Percentiles rank a stretch among this genome's conserved stretches.
These are phyloP conservation scores for Apiospora hydei DNA, from an alignment of 2,329 filamentous ascomycete genomes.

Conservation along the genomic window DNA sequence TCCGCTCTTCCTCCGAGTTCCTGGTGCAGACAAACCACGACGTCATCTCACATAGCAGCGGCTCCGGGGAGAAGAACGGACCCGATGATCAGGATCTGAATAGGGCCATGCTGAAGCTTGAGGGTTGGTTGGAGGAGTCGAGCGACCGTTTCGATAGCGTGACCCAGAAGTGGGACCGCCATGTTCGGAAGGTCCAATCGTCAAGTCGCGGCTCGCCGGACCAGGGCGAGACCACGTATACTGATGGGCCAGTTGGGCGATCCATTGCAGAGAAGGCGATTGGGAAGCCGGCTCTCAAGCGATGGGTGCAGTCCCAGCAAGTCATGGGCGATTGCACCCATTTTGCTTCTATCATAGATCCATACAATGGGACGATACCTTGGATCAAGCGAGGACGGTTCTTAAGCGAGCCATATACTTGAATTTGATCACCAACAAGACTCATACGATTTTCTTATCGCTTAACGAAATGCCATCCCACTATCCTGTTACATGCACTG, in stretches of 20 bases:
- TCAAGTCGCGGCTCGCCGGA: slow-evolving; percentile 8
- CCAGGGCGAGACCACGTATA: slow-evolving; percentile 29
- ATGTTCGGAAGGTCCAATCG: slow-evolving; percentile 34
- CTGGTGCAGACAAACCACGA: slow-evolving; percentile 66
- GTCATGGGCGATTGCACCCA: slow-evolving; percentile 65
- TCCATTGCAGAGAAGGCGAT: slow-evolving; percentile 35
- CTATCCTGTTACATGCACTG: too few species aligned
- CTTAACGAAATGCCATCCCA: too few species aligned
- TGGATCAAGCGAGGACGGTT: slow-evolving; percentile 46
- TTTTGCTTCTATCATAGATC: slow-evolving; percentile 65
- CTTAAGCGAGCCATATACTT: neutral
- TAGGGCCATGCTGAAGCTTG: slow-evolving; percentile 31
- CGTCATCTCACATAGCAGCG: neutral
- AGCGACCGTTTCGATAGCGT: slow-evolving; percentile 44
- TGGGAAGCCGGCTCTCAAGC: slow-evolving; percentile 44
- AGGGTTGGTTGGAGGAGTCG: slow-evolving; percentile 42
- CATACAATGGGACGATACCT: slow-evolving; percentile 52
- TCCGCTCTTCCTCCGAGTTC: slow-evolving; percentile 56
- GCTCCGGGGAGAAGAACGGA: neutral
- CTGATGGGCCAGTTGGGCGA: slow-evolving; percentile 28
- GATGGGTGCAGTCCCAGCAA: slow-evolving; percentile 59
- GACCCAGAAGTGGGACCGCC: slow-evolving; percentile 46
- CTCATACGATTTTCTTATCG: too few species aligned
- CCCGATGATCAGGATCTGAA: neutral
- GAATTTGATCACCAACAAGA: neutral